These are phyloP conservation scores for Monotropa hypopitys DNA, from an alignment of 179 eudicot species.

Conservation along the genomic window DNA sequence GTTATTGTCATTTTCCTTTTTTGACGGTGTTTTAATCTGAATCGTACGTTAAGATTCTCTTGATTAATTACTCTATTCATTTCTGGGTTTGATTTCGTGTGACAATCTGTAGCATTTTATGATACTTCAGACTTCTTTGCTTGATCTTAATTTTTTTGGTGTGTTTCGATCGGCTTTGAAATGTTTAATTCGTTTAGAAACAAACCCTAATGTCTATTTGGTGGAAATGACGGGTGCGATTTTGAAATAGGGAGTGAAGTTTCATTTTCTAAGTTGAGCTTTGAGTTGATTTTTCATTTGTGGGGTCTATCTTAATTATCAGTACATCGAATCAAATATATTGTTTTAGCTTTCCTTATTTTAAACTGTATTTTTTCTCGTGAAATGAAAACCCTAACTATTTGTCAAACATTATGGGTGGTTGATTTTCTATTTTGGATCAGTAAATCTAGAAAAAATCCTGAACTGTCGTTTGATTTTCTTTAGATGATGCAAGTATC, in stretches of 20 bases:
- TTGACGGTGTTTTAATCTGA: neutral
- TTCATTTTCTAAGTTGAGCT: neutral
- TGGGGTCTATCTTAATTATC: conserved; percentile 1
- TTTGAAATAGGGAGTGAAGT: neutral
- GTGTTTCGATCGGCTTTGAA: neutral
- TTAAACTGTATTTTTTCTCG: neutral
- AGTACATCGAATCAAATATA: neutral
- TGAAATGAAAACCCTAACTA: conserved; percentile 10
- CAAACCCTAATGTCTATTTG: conserved; percentile 8
- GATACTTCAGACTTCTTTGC: too few species aligned
- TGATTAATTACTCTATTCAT: neutral
- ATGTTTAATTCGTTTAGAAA: neutral
- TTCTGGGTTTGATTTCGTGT: neutral
- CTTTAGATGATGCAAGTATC: neutral
- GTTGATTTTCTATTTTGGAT: neutral
- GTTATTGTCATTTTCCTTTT: neutral
- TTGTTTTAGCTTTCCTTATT: neutral
- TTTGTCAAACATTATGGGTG: neutral
- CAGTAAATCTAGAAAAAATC: neutral
- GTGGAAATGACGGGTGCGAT: neutral
- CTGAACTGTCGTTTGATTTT: neutral
- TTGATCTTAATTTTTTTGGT: neutral
- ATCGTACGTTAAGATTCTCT: neutral
- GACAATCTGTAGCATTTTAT: neutral
- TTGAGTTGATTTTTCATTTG: neutral